These are phyloP conservation scores for Wickerhamomyces queroliae DNA, from an alignment of 805 yeast genomes.

Conservation along the genomic window DNA sequence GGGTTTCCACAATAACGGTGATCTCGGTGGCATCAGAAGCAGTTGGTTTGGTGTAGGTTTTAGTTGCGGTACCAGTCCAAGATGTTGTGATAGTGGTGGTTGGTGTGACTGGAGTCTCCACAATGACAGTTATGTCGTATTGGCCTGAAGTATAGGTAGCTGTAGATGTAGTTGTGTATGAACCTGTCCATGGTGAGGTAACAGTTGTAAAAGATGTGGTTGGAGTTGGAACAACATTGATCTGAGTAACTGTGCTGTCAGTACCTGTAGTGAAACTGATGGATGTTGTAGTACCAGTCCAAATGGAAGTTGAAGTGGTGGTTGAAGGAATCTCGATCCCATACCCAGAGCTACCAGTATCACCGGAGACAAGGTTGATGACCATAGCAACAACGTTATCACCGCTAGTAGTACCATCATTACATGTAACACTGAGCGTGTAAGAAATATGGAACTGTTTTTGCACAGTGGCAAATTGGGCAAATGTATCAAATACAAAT, in stretches of 20 bases:
- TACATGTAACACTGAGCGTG: neutral
- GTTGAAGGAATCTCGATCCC: neutral
- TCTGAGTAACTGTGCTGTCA: neutral
- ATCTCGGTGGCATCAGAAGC: neutral
- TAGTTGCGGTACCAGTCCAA: neutral
- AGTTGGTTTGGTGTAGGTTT: neutral
- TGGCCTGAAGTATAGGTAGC: too few relatives aligned
- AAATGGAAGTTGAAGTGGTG: neutral
- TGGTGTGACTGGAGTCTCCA: neutral
- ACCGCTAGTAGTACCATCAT: neutral
- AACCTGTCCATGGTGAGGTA: neutral
- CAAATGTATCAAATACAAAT: neutral
- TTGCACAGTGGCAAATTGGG: neutral
- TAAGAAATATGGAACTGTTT: too few relatives aligned
- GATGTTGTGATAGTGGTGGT: neutral
- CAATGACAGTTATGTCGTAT: too few relatives aligned
- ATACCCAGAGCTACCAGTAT: neutral
- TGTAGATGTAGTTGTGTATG: neutral
- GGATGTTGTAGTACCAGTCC: neutral
- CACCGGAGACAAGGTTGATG: neutral
- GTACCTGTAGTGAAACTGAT: neutral
- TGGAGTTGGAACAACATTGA: neutral
- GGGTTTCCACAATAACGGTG: neutral
- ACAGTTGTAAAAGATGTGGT: neutral
- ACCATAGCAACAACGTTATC: neutral